Evolutionary conservation across 2,329 filamentous ascomycete species (phyloP).

Genomic region (Alternaria triticimaculans): DNA sequence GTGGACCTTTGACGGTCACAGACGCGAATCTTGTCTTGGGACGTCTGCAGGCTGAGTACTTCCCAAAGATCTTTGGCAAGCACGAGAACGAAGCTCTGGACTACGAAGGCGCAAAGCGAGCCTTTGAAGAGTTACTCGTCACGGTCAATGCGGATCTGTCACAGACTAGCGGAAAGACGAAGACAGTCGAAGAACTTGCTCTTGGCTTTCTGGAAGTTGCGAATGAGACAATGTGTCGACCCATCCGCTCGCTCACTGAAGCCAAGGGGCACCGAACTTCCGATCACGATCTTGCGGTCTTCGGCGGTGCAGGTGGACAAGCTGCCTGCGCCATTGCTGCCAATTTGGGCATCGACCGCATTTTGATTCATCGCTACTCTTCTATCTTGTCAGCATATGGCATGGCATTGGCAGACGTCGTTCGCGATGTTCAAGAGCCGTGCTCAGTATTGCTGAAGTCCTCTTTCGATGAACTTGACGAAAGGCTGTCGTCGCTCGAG

Average conservation of each 20-base stretch:
- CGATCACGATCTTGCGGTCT: constrained; percentile 34
- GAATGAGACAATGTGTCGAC: constrained; percentile 39
- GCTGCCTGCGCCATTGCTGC: constrained; percentile 55
- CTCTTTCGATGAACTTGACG: constrained; percentile 6
- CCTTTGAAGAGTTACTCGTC: constrained; percentile 53
- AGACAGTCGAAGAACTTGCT: constrained; percentile 25
- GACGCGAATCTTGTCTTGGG: constrained; percentile 47
- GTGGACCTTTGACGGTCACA: constrained; percentile 44
- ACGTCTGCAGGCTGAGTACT: constrained; percentile 37
- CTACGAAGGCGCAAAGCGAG: constrained; percentile 49
- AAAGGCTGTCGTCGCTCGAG: constrained; percentile 68
- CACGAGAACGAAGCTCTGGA: constrained; percentile 49
- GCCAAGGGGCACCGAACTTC: constrained; percentile 30
- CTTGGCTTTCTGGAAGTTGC: constrained; percentile 25
- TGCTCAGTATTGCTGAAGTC: constrained; percentile 35
- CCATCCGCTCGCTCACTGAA: constrained; percentile 38
- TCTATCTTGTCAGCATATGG: constrained; percentile 55
- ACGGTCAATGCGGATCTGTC: constrained; percentile 49
- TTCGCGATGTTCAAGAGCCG: constrained; percentile 52
- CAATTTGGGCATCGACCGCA: constrained; percentile 53
- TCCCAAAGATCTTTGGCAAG: constrained; percentile 45
- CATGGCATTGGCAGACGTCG: constrained; percentile 49
- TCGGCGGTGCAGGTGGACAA: constrained; percentile 51
- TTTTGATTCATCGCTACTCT: constrained; percentile 56
- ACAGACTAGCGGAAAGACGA: constrained; percentile 32